Base-by-base conservation (phyloP, 2,329 filamentous ascomycete genomes). In the Sarocladium oryzae region DNA sequence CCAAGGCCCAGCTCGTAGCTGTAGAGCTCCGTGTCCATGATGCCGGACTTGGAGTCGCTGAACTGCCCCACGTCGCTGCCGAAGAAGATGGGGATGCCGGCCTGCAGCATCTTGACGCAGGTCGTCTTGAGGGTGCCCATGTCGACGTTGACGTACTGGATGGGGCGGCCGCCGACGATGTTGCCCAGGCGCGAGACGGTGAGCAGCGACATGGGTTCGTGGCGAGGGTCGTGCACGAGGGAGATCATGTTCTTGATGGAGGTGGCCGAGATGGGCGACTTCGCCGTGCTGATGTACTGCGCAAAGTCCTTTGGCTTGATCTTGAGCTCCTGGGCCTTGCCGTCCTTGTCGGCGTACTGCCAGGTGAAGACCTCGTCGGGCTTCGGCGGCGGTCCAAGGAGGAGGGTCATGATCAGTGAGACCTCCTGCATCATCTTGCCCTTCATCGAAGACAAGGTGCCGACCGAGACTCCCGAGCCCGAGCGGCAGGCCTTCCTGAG, bases 1-100 rank as follows among this genome's bases (percentile, higher is more conserved):
- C 90, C 88, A 68, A 95, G 89, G n/a, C 88, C 89, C 1, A 95
- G 78, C 59, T 86, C 79, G 66, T 92, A 93, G 66, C 93, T 85
- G 60, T 85, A 81, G 4, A 95, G 72, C 1, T 78, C 76, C 1
- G 85, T 77, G 64, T 95, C 89, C 87, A 95, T 90, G 63, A 95
- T 82, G 15, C 89, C 89, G 2, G 77, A 75, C 1, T 59, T 60
- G 0, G 70, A 72, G 63, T 91, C 84, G 52, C 81, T 86, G 67
- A 86, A 91, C 66, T 95, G 88, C 55, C 89, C 89, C 0, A 95
- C 89, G 60, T 96, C 90, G 49, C 81, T 86, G 52, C 90, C 90
- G 64, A 96, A 95, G 76, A 95, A 95, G 49, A 95, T 80, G 9
- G 90, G 89, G 4, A 88, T 70, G 1, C 88, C 89, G 10, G 84